These are phyloP conservation scores for Coemansia sp. DNA, from an alignment of 192 early-diverging fungal genomes.

Conservation along the genomic window DNA sequence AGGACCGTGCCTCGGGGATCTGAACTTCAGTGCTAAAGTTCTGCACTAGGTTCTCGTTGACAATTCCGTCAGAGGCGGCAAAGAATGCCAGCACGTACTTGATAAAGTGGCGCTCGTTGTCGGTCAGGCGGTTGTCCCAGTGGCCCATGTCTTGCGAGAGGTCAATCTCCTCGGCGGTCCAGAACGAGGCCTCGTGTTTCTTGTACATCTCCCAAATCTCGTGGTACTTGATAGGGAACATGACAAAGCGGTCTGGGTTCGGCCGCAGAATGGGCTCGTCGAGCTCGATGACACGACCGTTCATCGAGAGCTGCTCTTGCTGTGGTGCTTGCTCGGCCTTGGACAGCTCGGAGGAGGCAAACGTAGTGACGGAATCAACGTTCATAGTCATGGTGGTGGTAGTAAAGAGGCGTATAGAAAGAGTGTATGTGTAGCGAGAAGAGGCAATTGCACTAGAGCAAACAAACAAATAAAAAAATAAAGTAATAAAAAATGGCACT, in stretches of 20 bases:
- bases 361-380: constrained; percentile 23
- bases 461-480: not conserved
- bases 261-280: constrained; percentile 64
- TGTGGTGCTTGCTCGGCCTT: constrained; percentile 43
- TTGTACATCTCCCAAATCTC: constrained; percentile 99
- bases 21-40: constrained; percentile 91
- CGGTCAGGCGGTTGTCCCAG: constrained; percentile 82
- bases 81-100: constrained; percentile 95
- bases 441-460: not conserved
- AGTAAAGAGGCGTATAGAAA: not conserved
- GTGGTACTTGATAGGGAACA: constrained; percentile 93
- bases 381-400: constrained; percentile 27
- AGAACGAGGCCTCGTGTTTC: constrained; percentile 96
- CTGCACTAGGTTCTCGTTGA: constrained; percentile 93
- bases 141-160: constrained; percentile 88
- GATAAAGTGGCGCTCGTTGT: constrained; percentile 90
- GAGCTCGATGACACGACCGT: constrained; percentile 46
- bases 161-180: constrained; percentile 96
- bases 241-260: constrained; percentile 82
- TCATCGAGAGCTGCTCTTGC: constrained; percentile 33
- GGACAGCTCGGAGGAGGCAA: constrained; percentile 15
- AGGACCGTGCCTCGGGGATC: constrained; percentile 92
- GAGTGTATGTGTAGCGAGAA: constrained; percentile 5
- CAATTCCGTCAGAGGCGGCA: constrained; percentile 93
- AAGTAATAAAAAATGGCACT: not conserved